A percentile compares a stretch with the other conserved stretches of the same genome.
phyloP scores from a whole-genome alignment of 2,329 filamentous ascomycete species.

The Epichloe scottii region DNA sequence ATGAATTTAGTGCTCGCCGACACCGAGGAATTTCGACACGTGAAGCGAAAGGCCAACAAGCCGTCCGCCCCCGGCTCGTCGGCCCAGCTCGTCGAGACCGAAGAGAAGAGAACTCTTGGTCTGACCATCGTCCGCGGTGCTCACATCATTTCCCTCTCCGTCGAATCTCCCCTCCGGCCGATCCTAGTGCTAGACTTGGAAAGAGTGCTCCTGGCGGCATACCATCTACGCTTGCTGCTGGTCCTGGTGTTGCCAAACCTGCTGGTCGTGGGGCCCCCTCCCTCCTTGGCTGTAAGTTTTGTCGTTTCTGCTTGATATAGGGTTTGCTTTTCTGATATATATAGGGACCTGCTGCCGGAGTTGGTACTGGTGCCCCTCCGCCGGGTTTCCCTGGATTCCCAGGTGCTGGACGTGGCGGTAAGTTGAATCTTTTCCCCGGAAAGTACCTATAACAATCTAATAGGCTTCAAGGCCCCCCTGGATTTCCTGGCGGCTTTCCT shows the following conservation, averaged over 20 bases:
- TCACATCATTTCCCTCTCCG: conserved; percentile 86
- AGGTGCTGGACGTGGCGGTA: conserved; percentile 42
- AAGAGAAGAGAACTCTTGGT: conserved; percentile 96
- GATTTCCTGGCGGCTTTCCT: conserved; percentile 37
- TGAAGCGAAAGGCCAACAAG: conserved; percentile 75
- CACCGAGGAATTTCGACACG: conserved; percentile 91
- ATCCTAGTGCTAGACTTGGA: conserved; percentile 81
- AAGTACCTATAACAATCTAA: conserved; percentile 18
- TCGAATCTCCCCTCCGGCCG: conserved; percentile 93
- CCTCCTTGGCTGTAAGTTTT: conserved; percentile 57
- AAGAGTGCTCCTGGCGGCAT: conserved; percentile 57
- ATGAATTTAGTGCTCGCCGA: conserved; percentile 99
- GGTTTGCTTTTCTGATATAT: conserved; percentile 10
- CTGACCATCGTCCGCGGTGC: conserved; percentile 90
- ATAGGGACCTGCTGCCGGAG: conserved; percentile 70
- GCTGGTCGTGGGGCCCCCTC: conserved; percentile 69
- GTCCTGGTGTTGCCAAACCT: conserved; percentile 81
- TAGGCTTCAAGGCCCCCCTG: conserved; percentile 29
- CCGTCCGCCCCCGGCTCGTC: conserved; percentile 46
- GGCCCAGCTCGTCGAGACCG: conserved; percentile 65
- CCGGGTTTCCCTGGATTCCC: conserved; percentile 39
- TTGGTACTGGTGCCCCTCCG: conserved; percentile 61
- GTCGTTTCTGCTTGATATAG: neutral
- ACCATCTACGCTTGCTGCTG: conserved; percentile 61
- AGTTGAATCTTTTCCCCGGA: conserved; percentile 18